Evolutionary conservation across 108 stramenopile species (phyloP).

Genomic region (Pseudonitzschia multiseries): DNA sequence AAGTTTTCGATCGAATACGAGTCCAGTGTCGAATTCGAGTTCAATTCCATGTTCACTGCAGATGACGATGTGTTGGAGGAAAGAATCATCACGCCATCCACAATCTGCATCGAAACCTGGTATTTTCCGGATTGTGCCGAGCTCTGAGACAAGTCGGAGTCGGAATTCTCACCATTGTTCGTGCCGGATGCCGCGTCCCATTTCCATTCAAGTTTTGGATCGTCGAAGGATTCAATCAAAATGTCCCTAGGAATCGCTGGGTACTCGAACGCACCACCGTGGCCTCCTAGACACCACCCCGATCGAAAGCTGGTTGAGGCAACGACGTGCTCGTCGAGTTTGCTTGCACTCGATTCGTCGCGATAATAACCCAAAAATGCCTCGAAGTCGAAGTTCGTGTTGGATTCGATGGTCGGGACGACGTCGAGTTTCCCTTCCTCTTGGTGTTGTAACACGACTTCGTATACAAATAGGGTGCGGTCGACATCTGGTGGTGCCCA

Average conservation of each 20-base stretch:
- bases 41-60: background rate
- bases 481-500: background rate
- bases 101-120: background rate
- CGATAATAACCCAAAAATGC: background rate
- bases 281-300: background rate
- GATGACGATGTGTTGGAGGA: background rate
- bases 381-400: background rate
- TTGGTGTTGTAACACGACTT: background rate
- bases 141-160: background rate
- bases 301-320: background rate
- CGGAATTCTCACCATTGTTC: background rate
- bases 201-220: background rate
- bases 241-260: background rate
- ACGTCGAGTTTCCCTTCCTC: background rate
- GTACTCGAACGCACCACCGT: background rate
- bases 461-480: background rate
- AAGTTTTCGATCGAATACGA: background rate
- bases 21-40: background rate
- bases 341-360: background rate
- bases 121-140: background rate
- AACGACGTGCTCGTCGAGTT: background rate
- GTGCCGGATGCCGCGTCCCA: background rate
- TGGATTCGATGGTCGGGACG: background rate
- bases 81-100: background rate
- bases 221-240: conserved; percentile 1